phyloP scores from a whole-genome alignment of 352 stramenopile species.

The Phytophthora quininea region DNA sequence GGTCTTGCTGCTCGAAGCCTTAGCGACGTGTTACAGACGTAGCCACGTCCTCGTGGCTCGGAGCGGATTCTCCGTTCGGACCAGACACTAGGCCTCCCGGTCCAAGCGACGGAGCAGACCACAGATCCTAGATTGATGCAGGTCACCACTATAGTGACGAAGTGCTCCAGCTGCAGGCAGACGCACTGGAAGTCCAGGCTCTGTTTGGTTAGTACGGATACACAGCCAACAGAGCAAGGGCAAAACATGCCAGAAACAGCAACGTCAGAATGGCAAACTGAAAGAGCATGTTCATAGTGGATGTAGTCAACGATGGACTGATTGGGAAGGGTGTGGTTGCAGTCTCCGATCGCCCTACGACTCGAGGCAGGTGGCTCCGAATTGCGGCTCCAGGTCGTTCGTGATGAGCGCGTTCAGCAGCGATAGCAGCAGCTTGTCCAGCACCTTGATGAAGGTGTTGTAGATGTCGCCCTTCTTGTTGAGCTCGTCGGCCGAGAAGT shows the following conservation, averaged over 20 bases:
- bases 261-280: constrained; percentile 9
- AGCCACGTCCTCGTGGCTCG: background rate
- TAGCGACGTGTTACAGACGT: constrained; percentile 4
- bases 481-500: constrained; percentile 52
- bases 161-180: constrained; percentile 14
- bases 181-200: constrained; percentile 25
- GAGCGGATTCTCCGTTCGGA: background rate
- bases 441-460: constrained; percentile 46
- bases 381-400: constrained; percentile 39
- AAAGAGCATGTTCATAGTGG: constrained; percentile 12
- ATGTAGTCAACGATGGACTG: constrained; percentile 1
- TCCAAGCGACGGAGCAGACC: background rate
- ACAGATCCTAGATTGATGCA: background rate
- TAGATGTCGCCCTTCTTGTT: constrained; percentile 76
- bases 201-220: constrained; percentile 18
- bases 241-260: constrained; percentile 26
- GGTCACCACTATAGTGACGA: background rate
- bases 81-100: background rate
- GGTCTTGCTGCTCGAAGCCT: constrained; percentile 2
- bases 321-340: background rate
- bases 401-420: constrained; percentile 59
- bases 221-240: constrained; percentile 4
- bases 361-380: constrained; percentile 51
- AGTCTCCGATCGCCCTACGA: constrained; percentile 13
- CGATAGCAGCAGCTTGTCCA: constrained; percentile 48